Evolutionary conservation across 495 filamentous ascomycete species (phyloP).

Genomic region (Aspergillus taichungensis): DNA sequence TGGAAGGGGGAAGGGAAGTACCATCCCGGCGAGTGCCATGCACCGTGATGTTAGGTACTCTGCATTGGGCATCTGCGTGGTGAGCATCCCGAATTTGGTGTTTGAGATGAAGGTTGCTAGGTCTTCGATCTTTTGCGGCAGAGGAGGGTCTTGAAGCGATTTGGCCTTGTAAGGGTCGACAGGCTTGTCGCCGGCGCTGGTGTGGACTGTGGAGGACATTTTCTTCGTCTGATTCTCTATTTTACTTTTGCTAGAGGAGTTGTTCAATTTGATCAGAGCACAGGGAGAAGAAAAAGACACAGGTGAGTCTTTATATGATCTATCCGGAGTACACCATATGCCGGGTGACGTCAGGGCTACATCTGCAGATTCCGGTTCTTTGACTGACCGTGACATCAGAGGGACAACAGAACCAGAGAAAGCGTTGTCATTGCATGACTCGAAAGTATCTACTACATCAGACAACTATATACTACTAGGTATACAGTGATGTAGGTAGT

Average conservation of each 20-base stretch:
- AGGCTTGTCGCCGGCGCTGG: constrained; percentile 48
- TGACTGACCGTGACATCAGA: too few relatives aligned
- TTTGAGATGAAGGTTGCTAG: constrained; percentile 56
- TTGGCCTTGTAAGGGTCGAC: constrained; percentile 76
- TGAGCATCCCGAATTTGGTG: constrained; percentile 76
- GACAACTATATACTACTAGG: too few relatives aligned
- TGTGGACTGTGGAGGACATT: constrained; percentile 45
- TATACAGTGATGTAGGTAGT: too few relatives aligned
- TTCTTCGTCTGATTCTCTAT: constrained; percentile 7
- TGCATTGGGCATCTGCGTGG: constrained; percentile 57
- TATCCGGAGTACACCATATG: too few relatives aligned
- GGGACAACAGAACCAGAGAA: too few relatives aligned
- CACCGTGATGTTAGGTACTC: constrained; percentile 69
- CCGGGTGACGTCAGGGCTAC: too few relatives aligned
- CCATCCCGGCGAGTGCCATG: constrained; percentile 85
- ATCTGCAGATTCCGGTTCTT: too few relatives aligned
- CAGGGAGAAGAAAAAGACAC: background rate
- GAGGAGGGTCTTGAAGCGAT: constrained; percentile 52
- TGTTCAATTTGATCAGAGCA: background rate
- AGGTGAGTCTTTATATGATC: background rate
- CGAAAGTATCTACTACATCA: too few relatives aligned
- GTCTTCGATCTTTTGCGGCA: constrained; percentile 74
- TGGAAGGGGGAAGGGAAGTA: constrained; percentile 22
- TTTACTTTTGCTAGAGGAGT: too few relatives aligned
- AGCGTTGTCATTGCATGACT: too few relatives aligned